Percentiles rank a stretch among this genome's conserved stretches.
Evolutionary conservation across 2,329 filamentous ascomycete species (phyloP).

Genomic region (Verticillium tricorpus): DNA sequence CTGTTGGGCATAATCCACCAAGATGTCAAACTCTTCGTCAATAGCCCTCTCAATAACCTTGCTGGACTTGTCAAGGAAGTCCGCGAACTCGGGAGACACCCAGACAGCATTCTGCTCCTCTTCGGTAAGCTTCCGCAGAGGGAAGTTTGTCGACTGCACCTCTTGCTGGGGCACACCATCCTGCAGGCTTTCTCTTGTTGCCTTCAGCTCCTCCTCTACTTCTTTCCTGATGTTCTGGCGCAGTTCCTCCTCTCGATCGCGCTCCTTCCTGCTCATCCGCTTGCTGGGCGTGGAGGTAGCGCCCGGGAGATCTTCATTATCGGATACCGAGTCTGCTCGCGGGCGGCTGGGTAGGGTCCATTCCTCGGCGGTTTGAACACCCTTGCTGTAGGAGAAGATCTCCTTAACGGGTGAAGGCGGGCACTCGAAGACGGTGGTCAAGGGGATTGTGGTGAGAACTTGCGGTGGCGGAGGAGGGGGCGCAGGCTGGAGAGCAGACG

Average conservation of each 20-base stretch:
- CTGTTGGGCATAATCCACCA: slow-evolving; percentile 88
- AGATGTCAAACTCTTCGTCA: slow-evolving; percentile 92
- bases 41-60: slow-evolving; percentile 96
- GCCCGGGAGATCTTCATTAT: slow-evolving; percentile 55
- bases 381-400: slow-evolving; percentile 94
- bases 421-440: slow-evolving; percentile 77
- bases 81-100: slow-evolving; percentile 86
- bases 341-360: slow-evolving; percentile 55
- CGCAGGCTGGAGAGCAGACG: slow-evolving; percentile 30
- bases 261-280: slow-evolving; percentile 71
- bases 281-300: slow-evolving; percentile 61
- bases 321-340: slow-evolving; percentile 54
- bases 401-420: slow-evolving; percentile 73
- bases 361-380: slow-evolving; percentile 82
- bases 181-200: slow-evolving; percentile 56
- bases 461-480: slow-evolving; percentile 47
- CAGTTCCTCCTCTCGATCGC: slow-evolving; percentile 84
- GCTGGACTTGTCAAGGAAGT: slow-evolving; percentile 91
- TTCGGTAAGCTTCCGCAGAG: slow-evolving; percentile 70
- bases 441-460: slow-evolving; percentile 67
- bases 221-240: slow-evolving; percentile 79
- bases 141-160: slow-evolving; percentile 55
- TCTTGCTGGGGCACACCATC: slow-evolving; percentile 45
- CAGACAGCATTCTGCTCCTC: slow-evolving; percentile 91
- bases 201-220: slow-evolving; percentile 86